A percentile compares a stretch with the other conserved stretches of the same genome.
Evolutionary conservation across 345 rosid species (phyloP).

Genomic region (Boechera divaricarpa): DNA sequence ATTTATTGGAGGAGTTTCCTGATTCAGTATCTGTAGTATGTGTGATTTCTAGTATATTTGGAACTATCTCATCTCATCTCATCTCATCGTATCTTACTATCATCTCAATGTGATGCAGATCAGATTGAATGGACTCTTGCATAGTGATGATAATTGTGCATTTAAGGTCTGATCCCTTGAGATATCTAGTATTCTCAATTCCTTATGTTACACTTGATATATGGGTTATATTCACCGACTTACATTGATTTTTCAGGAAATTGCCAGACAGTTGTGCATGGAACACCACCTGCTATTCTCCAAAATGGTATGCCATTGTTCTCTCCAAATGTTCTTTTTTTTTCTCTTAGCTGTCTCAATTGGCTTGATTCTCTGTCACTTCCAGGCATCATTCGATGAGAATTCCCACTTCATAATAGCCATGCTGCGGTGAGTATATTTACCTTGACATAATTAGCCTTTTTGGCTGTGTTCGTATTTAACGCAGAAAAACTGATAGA

Average conservation of each 20-base stretch:
- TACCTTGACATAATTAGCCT: slow-evolving; percentile 8
- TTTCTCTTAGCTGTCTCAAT: background rate
- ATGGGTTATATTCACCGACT: slow-evolving; percentile 11
- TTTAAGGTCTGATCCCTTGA: slow-evolving; percentile 59
- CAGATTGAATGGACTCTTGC: slow-evolving; percentile 86
- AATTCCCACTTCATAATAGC: slow-evolving; percentile 86
- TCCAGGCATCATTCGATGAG: slow-evolving; percentile 93
- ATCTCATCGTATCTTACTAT: slow-evolving; percentile 5
- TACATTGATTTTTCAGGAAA: slow-evolving; percentile 58
- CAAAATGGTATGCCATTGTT: slow-evolving; percentile 64
- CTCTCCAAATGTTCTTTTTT: background rate
- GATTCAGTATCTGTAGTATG: slow-evolving; percentile 79
- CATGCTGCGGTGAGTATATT: slow-evolving; percentile 68
- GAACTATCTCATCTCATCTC: background rate
- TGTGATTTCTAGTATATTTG: background rate
- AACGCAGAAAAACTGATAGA: slow-evolving; percentile 21
- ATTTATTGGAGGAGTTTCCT: slow-evolving; percentile 69
- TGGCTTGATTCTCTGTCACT: slow-evolving; percentile 29
- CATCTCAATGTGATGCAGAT: slow-evolving; percentile 59
- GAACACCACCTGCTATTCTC: slow-evolving; percentile 85
- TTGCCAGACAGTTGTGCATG: slow-evolving; percentile 83
- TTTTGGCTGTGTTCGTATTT: slow-evolving; percentile 17
- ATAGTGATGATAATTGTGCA: slow-evolving; percentile 80
- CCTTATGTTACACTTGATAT: background rate
- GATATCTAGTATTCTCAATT: background rate